Evolutionary conservation across 1,139 yeast species (phyloP), one percentile per base, ranked within the genome.

Genomic region (Schwanniomyces etchellsii): DNA sequence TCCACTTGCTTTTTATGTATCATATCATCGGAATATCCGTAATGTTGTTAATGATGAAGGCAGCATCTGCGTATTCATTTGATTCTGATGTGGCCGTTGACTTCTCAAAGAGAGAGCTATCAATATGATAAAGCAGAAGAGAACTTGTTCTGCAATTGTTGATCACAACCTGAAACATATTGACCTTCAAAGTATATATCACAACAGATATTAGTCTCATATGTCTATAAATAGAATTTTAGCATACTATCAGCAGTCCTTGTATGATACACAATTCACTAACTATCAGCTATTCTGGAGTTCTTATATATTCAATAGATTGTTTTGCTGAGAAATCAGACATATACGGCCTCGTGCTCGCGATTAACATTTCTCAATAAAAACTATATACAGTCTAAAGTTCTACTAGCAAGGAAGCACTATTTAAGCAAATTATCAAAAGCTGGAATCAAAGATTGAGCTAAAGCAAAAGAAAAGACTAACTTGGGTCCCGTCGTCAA

Each of bases 401-500:
- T 18, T 18, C 21, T 18, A n/a, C 9, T 18, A 18, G 9, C n/a
- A 18, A 18, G 16, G 14, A 18, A 18, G n/a, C 7, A 17, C 32
- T 55, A 59, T 36, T 54, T 55, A 43, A 78, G 54, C 40, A 80
- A 46, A 47, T 77, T 77, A 59, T 91, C 98, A 52, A 89, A 86
- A 43, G 94, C 94, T 38, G 98, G 97, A 46, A 91, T 91, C 69
- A 91, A 77, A 28, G 95, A 74, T 66, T 91, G 98, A 28, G 97
- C 98, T 57, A 91, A 67, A 10, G 98, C 97, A 55, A 91, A 91
- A 16, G 95, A 84, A 62, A 91, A 91, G 31, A 91, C 98, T 50
- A 91, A 76, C 69, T 91, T 91, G 37, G 99, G 99, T 45, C 98
- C 99, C 28, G 98, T 89, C 31, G 98, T 91, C 58, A 91, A 74